Conservation (phyloP, 2,329 filamentous ascomycete species). For the Penicillium sp. region DNA sequence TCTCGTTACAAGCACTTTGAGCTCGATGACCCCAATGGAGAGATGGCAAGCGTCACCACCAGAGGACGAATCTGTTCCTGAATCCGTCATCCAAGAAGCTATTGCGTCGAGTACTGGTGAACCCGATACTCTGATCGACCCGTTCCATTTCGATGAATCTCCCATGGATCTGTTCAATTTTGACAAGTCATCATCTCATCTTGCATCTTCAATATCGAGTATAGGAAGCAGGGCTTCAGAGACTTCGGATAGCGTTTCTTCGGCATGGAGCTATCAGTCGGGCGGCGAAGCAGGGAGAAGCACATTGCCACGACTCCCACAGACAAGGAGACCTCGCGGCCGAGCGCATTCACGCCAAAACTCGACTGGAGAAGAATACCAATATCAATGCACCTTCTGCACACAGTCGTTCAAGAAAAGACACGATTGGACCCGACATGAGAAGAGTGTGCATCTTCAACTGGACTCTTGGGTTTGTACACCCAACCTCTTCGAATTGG, state of each 20-base stretch:
- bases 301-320: conserved; percentile 24
- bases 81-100: conserved; percentile 43
- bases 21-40: conserved; percentile 51
- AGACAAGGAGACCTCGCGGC: conserved; percentile 2
- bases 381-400: conserved; percentile 54
- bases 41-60: conserved; percentile 49
- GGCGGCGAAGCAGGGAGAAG: conserved; percentile 18
- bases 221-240: conserved; percentile 33
- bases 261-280: conserved; percentile 38
- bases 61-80: conserved; percentile 47
- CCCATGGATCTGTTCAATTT: conserved; percentile 30
- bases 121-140: conserved; percentile 2
- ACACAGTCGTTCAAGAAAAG: conserved; percentile 51
- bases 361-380: conserved; percentile 2
- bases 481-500: conserved; percentile 22
- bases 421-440: conserved; percentile 54
- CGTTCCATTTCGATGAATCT: conserved; percentile 17
- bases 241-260: conserved; percentile 33
- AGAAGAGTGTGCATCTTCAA: conserved; percentile 52
- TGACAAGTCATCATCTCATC: conserved; percentile 29
- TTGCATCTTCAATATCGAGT: conserved; percentile 34
- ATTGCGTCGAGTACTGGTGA: conserved; percentile 20
- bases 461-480: conserved; percentile 47
- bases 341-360: conserved; percentile 6
- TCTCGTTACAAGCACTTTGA: conserved; percentile 40